These are phyloP conservation scores for Rhexocercosporidium sp. DNA, from an alignment of 2,329 filamentous ascomycete genomes.

Conservation along the genomic window DNA sequence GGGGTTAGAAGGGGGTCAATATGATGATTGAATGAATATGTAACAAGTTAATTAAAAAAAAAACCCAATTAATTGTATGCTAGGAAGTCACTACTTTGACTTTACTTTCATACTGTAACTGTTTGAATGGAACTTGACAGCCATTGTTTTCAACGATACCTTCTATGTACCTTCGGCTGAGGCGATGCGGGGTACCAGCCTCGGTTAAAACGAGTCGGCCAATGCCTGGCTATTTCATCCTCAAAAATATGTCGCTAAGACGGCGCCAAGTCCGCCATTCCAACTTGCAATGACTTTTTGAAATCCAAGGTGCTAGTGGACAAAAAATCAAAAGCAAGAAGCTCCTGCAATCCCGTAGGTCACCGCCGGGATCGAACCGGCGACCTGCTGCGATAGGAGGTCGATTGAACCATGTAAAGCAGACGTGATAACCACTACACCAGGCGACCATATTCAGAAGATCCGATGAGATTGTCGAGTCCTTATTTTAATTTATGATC, in stretches of 20 bases:
- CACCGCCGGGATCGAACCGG: slow-evolving; percentile 32
- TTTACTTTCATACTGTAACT: no score
- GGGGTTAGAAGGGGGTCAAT: neutral
- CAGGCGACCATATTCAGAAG: slow-evolving; percentile 7
- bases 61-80: no score
- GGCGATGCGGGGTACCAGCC: no score
- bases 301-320: neutral
- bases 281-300: no score
- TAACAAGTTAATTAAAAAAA: no score
- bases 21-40: neutral
- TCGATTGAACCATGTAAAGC: slow-evolving; percentile 20
- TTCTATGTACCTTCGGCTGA: no score
- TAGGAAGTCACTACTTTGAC: no score
- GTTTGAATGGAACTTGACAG: no score
- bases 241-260: slow-evolving; percentile 8
- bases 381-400: slow-evolving; percentile 30
- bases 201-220: no score
- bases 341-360: neutral
- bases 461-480: neutral
- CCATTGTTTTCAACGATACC: no score
- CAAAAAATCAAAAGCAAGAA: neutral
- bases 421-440: slow-evolving; percentile 33
- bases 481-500: neutral
- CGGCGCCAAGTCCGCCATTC: no score
- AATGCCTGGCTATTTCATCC: no score